phyloP scores from a whole-genome alignment of 306 rosid species.

The Trifolium pratense region DNA sequence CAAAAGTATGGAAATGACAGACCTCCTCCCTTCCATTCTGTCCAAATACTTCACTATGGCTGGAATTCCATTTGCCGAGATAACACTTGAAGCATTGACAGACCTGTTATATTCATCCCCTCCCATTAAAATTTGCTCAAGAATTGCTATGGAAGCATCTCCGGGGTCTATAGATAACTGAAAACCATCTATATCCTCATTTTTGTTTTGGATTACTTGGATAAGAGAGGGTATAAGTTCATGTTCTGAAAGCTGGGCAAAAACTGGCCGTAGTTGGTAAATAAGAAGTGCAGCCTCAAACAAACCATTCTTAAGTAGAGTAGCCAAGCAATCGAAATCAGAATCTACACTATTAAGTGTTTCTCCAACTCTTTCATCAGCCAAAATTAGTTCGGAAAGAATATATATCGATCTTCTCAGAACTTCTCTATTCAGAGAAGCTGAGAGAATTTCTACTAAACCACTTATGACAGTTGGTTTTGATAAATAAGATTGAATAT shows the following conservation, averaged over 20 bases:
- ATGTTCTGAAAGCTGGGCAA: conserved; percentile 69
- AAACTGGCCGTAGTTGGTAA: conserved; percentile 75
- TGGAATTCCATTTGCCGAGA: conserved; percentile 80
- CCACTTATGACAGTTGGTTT: conserved; percentile 76
- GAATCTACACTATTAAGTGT: conserved; percentile 79
- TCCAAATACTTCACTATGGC: conserved; percentile 62
- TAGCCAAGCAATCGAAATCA: conserved; percentile 84
- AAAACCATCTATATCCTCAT: conserved; percentile 61
- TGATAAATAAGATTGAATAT: conserved; percentile 69
- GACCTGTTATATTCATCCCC: conserved; percentile 81
- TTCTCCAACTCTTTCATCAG: conserved; percentile 72
- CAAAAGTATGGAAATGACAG: conserved; percentile 72
- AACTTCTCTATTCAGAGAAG: conserved; percentile 70
- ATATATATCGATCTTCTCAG: conserved; percentile 73
- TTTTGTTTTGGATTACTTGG: conserved; percentile 58
- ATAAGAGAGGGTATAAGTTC: conserved; percentile 73
- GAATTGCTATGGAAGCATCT: conserved; percentile 73
- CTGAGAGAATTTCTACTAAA: conserved; percentile 79
- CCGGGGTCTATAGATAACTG: conserved; percentile 71
- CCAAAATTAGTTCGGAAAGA: conserved; percentile 72
- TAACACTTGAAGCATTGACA: conserved; percentile 64
- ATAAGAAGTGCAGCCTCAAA: conserved; percentile 83
- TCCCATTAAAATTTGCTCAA: conserved; percentile 77
- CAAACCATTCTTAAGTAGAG: conserved; percentile 77
- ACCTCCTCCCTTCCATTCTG: conserved; percentile 65